Evolutionary conservation across 805 yeast genomes (phyloP).

Genomic region (Metschnikowia henanensis): DNA sequence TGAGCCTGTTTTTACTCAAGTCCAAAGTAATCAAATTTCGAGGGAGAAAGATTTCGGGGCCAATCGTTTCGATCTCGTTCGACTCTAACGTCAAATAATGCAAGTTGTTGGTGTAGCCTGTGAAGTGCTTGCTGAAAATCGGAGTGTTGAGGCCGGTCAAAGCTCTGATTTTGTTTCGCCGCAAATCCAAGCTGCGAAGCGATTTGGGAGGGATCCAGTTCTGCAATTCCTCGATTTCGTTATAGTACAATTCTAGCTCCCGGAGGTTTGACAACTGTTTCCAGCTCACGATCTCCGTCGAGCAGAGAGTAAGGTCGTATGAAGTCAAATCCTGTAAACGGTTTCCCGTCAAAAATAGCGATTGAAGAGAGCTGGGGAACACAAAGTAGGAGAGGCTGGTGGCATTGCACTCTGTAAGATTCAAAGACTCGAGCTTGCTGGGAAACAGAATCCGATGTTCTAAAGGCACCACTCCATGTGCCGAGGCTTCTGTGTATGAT

Average conservation of each 20-base stretch:
- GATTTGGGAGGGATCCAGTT: slow-evolving; percentile 22
- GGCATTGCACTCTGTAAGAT: slow-evolving; percentile 26
- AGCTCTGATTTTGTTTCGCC: slow-evolving; percentile 16
- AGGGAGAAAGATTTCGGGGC: slow-evolving; percentile 16
- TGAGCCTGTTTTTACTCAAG: slow-evolving; percentile 21
- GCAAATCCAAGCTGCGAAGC: slow-evolving; percentile 12
- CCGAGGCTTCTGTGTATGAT: slow-evolving; percentile 5
- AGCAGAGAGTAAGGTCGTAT: slow-evolving; percentile 17
- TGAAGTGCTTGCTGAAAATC: slow-evolving; percentile 3
- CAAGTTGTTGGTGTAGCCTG: slow-evolving; percentile 3
- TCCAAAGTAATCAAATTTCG: slow-evolving; percentile 9
- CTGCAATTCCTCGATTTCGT: slow-evolving; percentile 20
- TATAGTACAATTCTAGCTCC: slow-evolving; percentile 24
- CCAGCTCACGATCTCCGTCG: slow-evolving; percentile 23
- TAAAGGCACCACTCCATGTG: neutral
- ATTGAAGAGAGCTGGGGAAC: slow-evolving; percentile 24
- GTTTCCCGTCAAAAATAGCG: slow-evolving; percentile 28
- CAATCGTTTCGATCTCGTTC: slow-evolving; percentile 17
- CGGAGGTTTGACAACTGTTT: slow-evolving; percentile 21
- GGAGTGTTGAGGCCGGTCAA: slow-evolving; percentile 16
- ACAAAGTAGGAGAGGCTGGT: slow-evolving; percentile 20
- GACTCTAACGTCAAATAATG: slow-evolving; percentile 16
- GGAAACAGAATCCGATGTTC: slow-evolving; percentile 25
- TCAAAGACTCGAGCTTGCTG: slow-evolving; percentile 19
- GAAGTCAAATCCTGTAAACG: slow-evolving; percentile 21